Base-by-base conservation (phyloP, 176 grass and related monocot genomes). In the Hsuehochloa calcarea region DNA sequence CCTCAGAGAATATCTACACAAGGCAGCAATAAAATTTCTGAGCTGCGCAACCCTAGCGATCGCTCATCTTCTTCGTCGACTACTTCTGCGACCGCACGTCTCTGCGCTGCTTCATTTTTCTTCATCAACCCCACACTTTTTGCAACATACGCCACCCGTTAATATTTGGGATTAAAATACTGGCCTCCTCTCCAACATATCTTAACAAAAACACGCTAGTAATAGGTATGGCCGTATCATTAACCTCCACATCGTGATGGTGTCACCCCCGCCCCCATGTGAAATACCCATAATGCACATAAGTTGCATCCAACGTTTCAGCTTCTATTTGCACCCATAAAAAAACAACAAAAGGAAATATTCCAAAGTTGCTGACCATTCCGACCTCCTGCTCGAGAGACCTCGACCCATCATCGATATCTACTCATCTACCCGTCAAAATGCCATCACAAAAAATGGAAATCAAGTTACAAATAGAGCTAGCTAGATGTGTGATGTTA, bases 221-320 rank as follows among this genome's bases (percentile, higher is more conserved):
- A 23, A 8, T 54, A 66, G 49, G 34, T 16, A 29, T 38, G 77
- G 55, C 1, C 62, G 44, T 72, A 80, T 72, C 67, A 80, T 72
- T 86, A 65, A 50, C 31, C 15, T 43, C 10, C 43, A 86, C 84
- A 80, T 80, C 66, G 54, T 63, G 55, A 61, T 63, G 75, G 55
- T 41, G 43, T 52, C 22, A 59, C 22, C 6, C 55, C 6, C 54
- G 50, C 29, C 40, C 43, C 56, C 31, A 6, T 72, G 12, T 64
- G 16, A 80, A 72, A 73, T 86, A 63, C 67, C 56, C 45, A 65
- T 1, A 40, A 34, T 86, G 31, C 56, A 56, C 68, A 65, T 17
- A 31, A 59, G 81, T 80, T 54, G 25, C 46, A 65, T 86, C 49
- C 7, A 54, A 54, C 41, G 14, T 12, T 86, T 64, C 20, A 39